A percentile compares a stretch with the other conserved stretches of the same genome.
Conservation (phyloP, 805 yeast genomes). For the Ogataea angusta region DNA sequence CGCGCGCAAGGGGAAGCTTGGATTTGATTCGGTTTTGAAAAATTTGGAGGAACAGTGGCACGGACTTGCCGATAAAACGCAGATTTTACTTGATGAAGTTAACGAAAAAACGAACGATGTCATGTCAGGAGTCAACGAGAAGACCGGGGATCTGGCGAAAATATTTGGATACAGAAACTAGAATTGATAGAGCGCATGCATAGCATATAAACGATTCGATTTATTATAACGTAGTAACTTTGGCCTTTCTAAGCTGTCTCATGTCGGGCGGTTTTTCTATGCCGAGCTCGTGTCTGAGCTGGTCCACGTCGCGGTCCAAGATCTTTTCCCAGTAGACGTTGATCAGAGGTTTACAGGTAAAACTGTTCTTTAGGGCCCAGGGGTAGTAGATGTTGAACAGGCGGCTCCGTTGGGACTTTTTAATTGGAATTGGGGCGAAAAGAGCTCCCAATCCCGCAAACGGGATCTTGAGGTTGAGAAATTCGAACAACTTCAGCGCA, state of each 20-base stretch:
- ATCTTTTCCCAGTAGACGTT: constrained; percentile 91
- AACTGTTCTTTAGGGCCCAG: constrained; percentile 79
- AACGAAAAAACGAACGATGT: constrained; percentile 26
- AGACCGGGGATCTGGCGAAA: constrained; percentile 12
- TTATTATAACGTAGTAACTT: constrained; percentile 17
- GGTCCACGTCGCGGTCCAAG: constrained; percentile 67
- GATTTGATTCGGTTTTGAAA: constrained; percentile 78
- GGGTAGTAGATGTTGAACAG: constrained; percentile 74
- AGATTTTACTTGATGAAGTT: constrained; percentile 21
- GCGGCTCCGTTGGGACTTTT: constrained; percentile 56
- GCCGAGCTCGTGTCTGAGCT: constrained; percentile 67
- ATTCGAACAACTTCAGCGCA: constrained; percentile 88
- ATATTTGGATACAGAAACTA: constrained; percentile 3
- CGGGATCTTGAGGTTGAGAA: constrained; percentile 86
- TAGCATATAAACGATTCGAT: constrained; percentile 1
- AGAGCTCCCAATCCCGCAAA: constrained; percentile 93
- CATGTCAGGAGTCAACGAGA: constrained; percentile 26
- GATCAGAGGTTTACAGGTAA: constrained; percentile 69
- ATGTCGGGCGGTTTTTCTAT: constrained; percentile 79
- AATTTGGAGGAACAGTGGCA: constrained; percentile 40
- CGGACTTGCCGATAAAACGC: constrained; percentile 25
- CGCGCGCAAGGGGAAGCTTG: constrained; percentile 76
- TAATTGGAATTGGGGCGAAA: constrained; percentile 81
- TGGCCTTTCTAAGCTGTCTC: constrained; percentile 53
- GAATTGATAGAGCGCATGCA: constrained; percentile 7